Base-by-base conservation (phyloP, 2,329 filamentous ascomycete species). In the Penicillium sp. region DNA sequence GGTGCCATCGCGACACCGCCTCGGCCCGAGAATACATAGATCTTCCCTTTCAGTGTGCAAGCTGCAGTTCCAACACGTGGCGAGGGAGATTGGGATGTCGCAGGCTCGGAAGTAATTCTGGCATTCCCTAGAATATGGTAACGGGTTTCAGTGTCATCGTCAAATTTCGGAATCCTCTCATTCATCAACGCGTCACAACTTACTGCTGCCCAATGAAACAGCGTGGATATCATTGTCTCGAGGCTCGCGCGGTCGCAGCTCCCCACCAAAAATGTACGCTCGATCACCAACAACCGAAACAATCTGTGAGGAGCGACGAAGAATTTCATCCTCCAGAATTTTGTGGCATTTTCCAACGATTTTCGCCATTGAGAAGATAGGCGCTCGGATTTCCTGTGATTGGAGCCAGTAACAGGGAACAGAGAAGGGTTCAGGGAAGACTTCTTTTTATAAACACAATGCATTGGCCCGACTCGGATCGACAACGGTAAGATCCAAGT, bases 21-120 rank as follows among this genome's bases (percentile, higher is more conserved):
- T 42, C 89, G 85, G 9, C 91, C 90, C 44, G 89, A 90, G 70
- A 92, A 95, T 39, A 95, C 59, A 72, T 93, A 93, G 63, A 95
- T 85, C 21, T 84, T 85, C 42, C 81, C 80, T 52, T 85, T 80
- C 52, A 94, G 81, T 1, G 84, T 80, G 12, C 86, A 82, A 0
- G 86, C 83, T 31, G 89, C 86, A 60, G 90, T 83, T 18, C 90
- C 90, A 2, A 92, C 83, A 18, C 90, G 83, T 2, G 89, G 79
- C 1, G 77, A 71, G 0, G 90, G 89, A 0, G 56, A 88, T 42
- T 53, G 16, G 3, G 56, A 42, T n/a, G 59, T 48, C 29, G 58
- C 48, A 1, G 50, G 34, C 5, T 45, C 18, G 7, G 49, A 43
- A 18, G 13, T 46, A 24, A 53, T 16, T 1, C 21, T 21, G 4